Evolutionary conservation across 1,284 basidiomycete genomes (phyloP), one percentile per base, ranked within the genome.

Genomic region (Amylostereum areolatum): DNA sequence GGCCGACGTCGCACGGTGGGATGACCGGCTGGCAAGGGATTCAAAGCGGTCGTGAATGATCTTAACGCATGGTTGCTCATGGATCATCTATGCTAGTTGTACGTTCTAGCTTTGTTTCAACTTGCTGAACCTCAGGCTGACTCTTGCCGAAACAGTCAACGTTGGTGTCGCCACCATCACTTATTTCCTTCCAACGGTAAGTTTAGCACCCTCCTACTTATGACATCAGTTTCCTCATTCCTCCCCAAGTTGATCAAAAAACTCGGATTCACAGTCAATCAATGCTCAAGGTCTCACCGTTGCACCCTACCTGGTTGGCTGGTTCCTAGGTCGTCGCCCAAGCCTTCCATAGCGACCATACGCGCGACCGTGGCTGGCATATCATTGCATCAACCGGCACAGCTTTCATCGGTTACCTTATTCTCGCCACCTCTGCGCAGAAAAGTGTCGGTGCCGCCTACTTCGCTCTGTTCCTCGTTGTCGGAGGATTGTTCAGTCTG

Each of bases 201-300:
- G 68, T 59, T 5, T 24, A 24, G 27, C 11, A 31, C 27, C 27
- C 12, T 10, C 7, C 1, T 39, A 36, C 32, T 37, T 5, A 50
- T 37, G 30, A 36, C 29, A 25, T 34, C 31, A n/a, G 31, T 47
- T 27, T 54, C 39, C 34, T 27, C 43, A 34, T 6, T 3, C 18
- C 5, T 31, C 30, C 30, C 30, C 3, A 54, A 78, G 77, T 64
- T 80, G 33, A 78, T 78, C 59, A 74, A 72, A 47, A 66, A 64
- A 34, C 72, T 80, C 46, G 78, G 77, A 0, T 80, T 77, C 62
- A 71, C 72, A n/a, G 1, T 68, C 75, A 1, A 77, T 80, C 55
- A 67, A 78, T 46, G 76, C 77, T 1, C 77, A 80, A 62, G 76
- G 77, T 25, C 57, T 79, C 40, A 79, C 77, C 6, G 76, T 78